Base-by-base conservation (phyloP, 2,329 filamentous ascomycete genomes). In the Fusarium oligoseptatum region DNA sequence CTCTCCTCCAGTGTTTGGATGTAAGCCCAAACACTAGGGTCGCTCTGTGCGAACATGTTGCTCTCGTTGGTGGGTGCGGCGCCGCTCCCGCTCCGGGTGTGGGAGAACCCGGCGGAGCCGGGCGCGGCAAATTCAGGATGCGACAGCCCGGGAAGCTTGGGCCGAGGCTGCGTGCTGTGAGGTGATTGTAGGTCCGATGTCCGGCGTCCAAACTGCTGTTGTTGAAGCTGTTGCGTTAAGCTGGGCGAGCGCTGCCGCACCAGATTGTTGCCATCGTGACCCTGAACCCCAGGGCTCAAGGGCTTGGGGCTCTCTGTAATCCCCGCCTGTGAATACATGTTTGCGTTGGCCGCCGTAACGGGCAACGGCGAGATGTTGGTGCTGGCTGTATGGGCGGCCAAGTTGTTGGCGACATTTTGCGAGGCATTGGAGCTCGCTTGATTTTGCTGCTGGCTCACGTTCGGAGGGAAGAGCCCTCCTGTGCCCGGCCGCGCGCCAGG, bases 221-320 rank as follows among this genome's bases (percentile, higher is more conserved):
- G 91, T 74, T 92, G 90, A 61, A 91, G 88, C 73, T 92, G 91
- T 29, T 91, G 87, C 10, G 89, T 89, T 71, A 92, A 81, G 80
- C 88, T 92, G n/a, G 92, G 91, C 36, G 91, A 93, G 64, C 90
- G 87, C 72, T 92, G 91, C 67, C 90, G 87, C 48, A 85, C 78
- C 39, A 88, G 82, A 34, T 81, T 84, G 60, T 84, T 82, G 17
- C 88, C 82, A 74, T 90, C 90, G 60, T 92, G 86, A 22, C 87
- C 80, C 80, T 87, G 77, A 32, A 83, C 86, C 20, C 88, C 88
- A n/a, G 93, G 93, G 70, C 92, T 95, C 45, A 97, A 86, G 5
- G 95, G 93, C 80, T 95, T 97, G 0, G 95, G 95, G 75, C 94
- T 97, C 82, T 98, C 95, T 4, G 93, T 97, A 85, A 97, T 93